These are phyloP conservation scores for Volvariella volvacea DNA, from an alignment of 1,284 basidiomycete species.

Conservation along the genomic window DNA sequence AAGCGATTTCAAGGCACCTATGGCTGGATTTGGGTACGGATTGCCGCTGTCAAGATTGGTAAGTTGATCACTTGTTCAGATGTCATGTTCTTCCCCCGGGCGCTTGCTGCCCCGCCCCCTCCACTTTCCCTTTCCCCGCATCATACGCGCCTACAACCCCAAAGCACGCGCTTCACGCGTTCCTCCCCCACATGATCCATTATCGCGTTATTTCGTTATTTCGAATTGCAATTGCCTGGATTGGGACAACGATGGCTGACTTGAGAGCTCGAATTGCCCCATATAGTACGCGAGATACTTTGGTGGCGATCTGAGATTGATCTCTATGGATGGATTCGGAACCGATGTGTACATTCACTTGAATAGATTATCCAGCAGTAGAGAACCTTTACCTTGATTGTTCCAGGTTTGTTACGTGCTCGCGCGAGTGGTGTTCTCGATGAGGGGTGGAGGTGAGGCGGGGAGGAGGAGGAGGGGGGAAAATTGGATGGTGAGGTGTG, in stretches of 20 bases:
- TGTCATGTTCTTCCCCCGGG: slow-evolving; percentile 1
- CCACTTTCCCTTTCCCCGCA: too few species aligned
- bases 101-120: not conserved
- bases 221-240: too few species aligned
- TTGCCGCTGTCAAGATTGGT: slow-evolving; percentile 86
- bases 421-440: too few species aligned
- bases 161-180: too few species aligned
- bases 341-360: slow-evolving; percentile 91
- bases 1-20: slow-evolving; percentile 95
- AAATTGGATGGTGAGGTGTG: too few species aligned
- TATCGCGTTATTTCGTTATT: too few species aligned
- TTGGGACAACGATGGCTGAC: too few species aligned
- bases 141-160: too few species aligned
- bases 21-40: slow-evolving; percentile 98
- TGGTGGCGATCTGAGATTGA: slow-evolving; percentile 92
- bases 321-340: slow-evolving; percentile 97
- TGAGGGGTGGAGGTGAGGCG: too few species aligned
- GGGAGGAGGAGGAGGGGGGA: too few species aligned
- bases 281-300: slow-evolving; percentile 89
- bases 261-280: not conserved
- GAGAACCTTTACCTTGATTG: slow-evolving; percentile 63
- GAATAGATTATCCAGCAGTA: slow-evolving; percentile 78
- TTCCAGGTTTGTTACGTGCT: too few species aligned
- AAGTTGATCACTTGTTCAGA: slow-evolving; percentile 21
- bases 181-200: not conserved